Evolutionary conservation across 176 grass and related monocot species (phyloP).

Genomic region (Bolboschoenus planiculmis): DNA sequence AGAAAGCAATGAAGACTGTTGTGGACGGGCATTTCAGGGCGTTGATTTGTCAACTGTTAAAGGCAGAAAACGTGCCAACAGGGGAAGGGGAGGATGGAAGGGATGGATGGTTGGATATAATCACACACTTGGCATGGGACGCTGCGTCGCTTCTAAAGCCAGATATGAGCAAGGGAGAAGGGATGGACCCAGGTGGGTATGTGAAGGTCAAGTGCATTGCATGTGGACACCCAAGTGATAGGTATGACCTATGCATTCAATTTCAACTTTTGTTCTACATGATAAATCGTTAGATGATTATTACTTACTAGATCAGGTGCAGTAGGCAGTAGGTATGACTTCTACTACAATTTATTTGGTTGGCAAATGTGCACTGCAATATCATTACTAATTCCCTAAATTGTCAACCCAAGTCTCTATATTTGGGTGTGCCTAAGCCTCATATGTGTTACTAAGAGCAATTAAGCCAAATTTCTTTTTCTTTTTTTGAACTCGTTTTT

Average conservation of each 20-base stretch:
- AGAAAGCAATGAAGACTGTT: conserved; percentile 89
- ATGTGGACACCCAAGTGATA: conserved; percentile 64
- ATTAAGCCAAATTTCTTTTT: not conserved
- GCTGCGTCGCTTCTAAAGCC: conserved; percentile 87
- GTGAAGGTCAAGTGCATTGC: conserved; percentile 98
- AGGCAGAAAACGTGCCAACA: conserved; percentile 56
- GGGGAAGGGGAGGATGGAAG: conserved; percentile 42
- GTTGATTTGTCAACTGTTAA: conserved; percentile 86
- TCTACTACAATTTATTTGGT: not conserved
- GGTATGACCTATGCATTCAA: conserved; percentile 29
- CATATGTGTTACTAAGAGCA: not conserved
- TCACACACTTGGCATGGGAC: conserved; percentile 92
- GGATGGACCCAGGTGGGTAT: conserved; percentile 95
- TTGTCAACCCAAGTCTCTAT: not conserved
- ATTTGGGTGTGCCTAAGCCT: not conserved
- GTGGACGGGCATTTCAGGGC: conserved; percentile 89
- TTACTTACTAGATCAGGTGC: not conserved
- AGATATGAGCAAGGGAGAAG: conserved; percentile 93
- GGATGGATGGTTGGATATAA: conserved; percentile 86
- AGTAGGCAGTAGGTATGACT: not conserved
- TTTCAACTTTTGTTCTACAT: conserved; percentile 13
- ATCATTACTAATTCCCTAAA: not conserved
- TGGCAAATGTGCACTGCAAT: not conserved
- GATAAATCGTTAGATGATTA: conserved; percentile 14
- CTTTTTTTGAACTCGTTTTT: not conserved